Evolutionary conservation across 495 filamentous ascomycete species (phyloP), one percentile per base, ranked within the genome.

Genomic region (Friedmanniomyces endolithicus): DNA sequence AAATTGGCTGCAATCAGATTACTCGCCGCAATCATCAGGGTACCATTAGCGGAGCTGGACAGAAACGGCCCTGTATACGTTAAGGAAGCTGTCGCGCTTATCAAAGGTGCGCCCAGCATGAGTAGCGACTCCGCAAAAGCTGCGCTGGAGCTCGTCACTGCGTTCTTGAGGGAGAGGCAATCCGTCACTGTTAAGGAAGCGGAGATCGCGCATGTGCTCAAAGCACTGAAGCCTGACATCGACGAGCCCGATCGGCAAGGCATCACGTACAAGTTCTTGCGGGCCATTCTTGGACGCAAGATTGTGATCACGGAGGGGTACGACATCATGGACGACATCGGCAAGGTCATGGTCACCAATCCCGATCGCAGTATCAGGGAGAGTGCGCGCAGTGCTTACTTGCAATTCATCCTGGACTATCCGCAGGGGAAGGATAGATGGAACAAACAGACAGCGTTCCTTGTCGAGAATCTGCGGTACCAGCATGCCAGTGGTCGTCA

Each of bases 311-410:
- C 89, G 1, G 80, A 86, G 46, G 81, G 97, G 47, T 98, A 97
- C 67, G 90, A 97, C 60, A 81, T 85, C 14, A 77, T 94, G 48
- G 92, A 98, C 63, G 77, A 83, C 59, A 82, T 96, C 31, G 86
- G 87, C 23, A 79, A 75, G n/a, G 83, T 97, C 69, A 95, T 97
- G 90, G 86, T 98, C 54, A 95, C 86, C 23, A 96, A 95, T 67
- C 85, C 94, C 53, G 88, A 88, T 59, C 82, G 84, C 60, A 80
- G 82, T 57, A 85, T 90, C 2, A 78, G 90, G 40, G 89, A 95
- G 62, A 70, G 90, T 33, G 90, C 90, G 17, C 80, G 94, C 27
- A 87, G 87, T 20, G 85, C 82, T 23, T 98, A 94, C 69, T 81
- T 95, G 66, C 87, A 95, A 62, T 98, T 97, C 74, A 68, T 98